Conservation (phyloP, 345 rosid genomes). For the Camelina sativa region DNA sequence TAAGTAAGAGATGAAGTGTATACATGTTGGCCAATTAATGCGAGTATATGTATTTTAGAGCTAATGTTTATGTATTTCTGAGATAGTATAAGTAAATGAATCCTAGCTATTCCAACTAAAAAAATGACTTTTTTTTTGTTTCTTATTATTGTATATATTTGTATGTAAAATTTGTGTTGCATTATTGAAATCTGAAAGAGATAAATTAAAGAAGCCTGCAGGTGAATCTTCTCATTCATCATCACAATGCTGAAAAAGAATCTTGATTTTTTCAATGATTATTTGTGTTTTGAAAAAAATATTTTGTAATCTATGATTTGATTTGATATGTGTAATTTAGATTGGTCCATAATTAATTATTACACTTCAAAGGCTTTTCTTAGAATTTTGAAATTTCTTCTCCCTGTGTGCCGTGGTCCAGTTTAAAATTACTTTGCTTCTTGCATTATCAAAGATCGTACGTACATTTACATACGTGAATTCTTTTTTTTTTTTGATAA, state of each 20-base stretch:
- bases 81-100: too few species aligned
- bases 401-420: slow-evolving; percentile 29
- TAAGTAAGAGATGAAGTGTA: slow-evolving; percentile 24
- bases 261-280: slow-evolving; percentile 12
- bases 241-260: slow-evolving; percentile 51
- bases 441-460: slow-evolving; percentile 27
- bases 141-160: slow-evolving; percentile 13
- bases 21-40: not conserved
- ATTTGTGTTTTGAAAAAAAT: not conserved
- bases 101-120: slow-evolving; percentile 17
- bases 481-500: not conserved
- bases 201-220: slow-evolving; percentile 39
- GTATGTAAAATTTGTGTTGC: slow-evolving; percentile 23
- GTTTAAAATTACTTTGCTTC: slow-evolving; percentile 24
- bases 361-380: slow-evolving; percentile 35
- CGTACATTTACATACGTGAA: not conserved
- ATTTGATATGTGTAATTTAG: slow-evolving; percentile 23
- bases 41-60: not conserved
- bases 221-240: slow-evolving; percentile 48
- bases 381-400: slow-evolving; percentile 38
- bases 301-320: slow-evolving; percentile 17
- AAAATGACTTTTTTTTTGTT: slow-evolving; percentile 17
- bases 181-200: slow-evolving; percentile 39
- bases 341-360: slow-evolving; percentile 20
- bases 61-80: not conserved